Evolutionary conservation across 2,329 filamentous ascomycete species (phyloP), one percentile per base, ranked within the genome.

Genomic region (Botryotinia calthae): DNA sequence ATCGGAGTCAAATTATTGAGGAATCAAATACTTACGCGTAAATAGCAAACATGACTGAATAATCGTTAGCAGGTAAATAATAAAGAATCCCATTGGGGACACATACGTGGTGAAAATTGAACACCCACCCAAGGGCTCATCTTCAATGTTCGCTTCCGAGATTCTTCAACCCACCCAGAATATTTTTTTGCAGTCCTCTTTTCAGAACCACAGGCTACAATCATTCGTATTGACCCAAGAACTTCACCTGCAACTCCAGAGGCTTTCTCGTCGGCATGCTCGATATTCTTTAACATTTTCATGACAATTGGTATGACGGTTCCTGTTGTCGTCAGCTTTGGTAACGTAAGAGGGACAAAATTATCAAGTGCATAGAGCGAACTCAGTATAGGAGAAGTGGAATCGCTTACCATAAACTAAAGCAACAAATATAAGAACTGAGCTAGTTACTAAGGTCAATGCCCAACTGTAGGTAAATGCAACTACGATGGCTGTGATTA

Each of bases 191-290:
- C 82, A 72, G 90, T 84, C 9, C 87, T 85, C 22, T 81, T 78
- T 78, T 91, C 87, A 20, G 89, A 89, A 51, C 88, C 88, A 76
- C 88, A 91, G 0, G 89, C 89, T 54, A 87, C 84, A 48, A 91
- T 84, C 84, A 90, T 91, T 10, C 88, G 84, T 51, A 91, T 87
- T 67, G 86, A 86, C 1, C 84, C 82, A 75, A 91, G 85, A 3
- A 88, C 84, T 79, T 91, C 89, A 72, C 87, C 89, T 1, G 89
- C 89, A 5, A 91, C 83, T 4, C 87, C 85, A 1, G 86, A 85
- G 1, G 89, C 87, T 76, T 86, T 88, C 1, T 84, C 85, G 76
- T 91, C 88, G 28, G 88, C 84, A 69, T 82, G 80, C 12, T 82
- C 77, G 48, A 87, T 79, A 80, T 84, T 28, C 80, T 81, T 73